These are phyloP conservation scores for Aspergillus sp. DNA, from an alignment of 2,329 filamentous ascomycete genomes.

Conservation along the genomic window DNA sequence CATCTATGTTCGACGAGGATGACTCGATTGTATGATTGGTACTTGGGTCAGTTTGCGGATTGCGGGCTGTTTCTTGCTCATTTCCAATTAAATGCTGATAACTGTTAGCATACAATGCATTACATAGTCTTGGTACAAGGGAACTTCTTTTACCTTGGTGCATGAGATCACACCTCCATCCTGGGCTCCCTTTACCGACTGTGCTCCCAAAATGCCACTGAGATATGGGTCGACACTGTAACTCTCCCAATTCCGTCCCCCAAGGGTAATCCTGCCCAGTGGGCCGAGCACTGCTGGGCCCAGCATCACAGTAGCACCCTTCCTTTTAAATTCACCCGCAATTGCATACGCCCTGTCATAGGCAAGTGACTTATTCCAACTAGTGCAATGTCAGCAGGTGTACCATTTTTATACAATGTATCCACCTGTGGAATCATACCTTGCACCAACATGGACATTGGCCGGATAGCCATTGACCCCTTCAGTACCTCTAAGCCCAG, in stretches of 20 bases:
- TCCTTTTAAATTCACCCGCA: constrained; percentile 42
- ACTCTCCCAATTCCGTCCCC: constrained; percentile 42
- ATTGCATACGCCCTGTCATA: constrained; percentile 48
- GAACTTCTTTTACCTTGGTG: constrained; percentile 9
- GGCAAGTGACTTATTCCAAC: constrained; percentile 50
- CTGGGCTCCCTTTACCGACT: constrained; percentile 38
- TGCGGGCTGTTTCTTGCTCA: constrained; percentile 52
- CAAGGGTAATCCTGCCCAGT: constrained; percentile 34
- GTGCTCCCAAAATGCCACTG: constrained; percentile 33
- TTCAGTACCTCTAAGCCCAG: constrained; percentile 37
- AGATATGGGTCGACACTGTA: constrained; percentile 36
- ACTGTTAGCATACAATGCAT: constrained; percentile 43
- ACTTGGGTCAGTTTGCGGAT: constrained; percentile 18
- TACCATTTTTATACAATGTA: background rate
- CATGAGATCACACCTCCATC: constrained; percentile 34
- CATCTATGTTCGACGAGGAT: constrained; percentile 51
- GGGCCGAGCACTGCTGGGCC: constrained; percentile 35
- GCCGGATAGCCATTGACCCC: constrained; percentile 39
- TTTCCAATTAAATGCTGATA: constrained; percentile 57
- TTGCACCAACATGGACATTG: constrained; percentile 36
- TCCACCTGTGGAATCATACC: constrained; percentile 4
- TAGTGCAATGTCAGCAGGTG: background rate
- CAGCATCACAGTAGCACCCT: constrained; percentile 33
- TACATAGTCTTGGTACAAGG: background rate
- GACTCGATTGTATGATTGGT: background rate